phyloP scores from a whole-genome alignment of 768 basidiomycete genomes.

The Leccinum disarticulatum region DNA sequence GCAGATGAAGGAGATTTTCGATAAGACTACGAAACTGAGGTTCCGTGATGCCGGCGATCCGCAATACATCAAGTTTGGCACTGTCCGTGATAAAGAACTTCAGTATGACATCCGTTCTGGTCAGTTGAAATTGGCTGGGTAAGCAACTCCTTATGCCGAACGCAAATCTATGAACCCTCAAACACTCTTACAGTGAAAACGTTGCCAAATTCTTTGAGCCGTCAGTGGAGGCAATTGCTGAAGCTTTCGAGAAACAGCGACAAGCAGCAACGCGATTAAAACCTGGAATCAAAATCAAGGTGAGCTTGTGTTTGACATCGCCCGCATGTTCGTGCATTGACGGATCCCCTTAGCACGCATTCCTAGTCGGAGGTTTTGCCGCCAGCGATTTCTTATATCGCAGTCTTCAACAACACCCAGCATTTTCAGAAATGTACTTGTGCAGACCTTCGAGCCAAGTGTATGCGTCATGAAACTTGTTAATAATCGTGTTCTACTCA shows the following conservation, averaged over 20 bases:
- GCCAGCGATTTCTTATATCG: neutral
- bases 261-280: slow-evolving; percentile 15
- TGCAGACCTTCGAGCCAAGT: neutral
- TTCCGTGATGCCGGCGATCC: slow-evolving; percentile 37
- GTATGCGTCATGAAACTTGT: neutral
- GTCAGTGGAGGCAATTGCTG: slow-evolving; percentile 36
- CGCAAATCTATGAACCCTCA: neutral
- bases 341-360: slow-evolving; percentile 26
- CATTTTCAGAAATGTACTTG: neutral
- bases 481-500: neutral
- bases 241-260: slow-evolving; percentile 34
- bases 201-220: slow-evolving; percentile 44
- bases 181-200: slow-evolving; percentile 26
- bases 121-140: slow-evolving; percentile 39
- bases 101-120: slow-evolving; percentile 36
- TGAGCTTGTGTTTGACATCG: neutral
- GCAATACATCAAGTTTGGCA: slow-evolving; percentile 42
- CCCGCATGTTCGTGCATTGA: neutral
- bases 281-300: slow-evolving; percentile 28
- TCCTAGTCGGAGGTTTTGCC: neutral
- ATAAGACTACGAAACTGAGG: slow-evolving; percentile 37
- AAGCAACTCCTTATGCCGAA: neutral
- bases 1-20: slow-evolving; percentile 36
- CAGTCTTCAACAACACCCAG: neutral
- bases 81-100: slow-evolving; percentile 33